These are phyloP conservation scores for Petunia hybrid DNA, from an alignment of 305 asterid genomes.

Conservation along the genomic window DNA sequence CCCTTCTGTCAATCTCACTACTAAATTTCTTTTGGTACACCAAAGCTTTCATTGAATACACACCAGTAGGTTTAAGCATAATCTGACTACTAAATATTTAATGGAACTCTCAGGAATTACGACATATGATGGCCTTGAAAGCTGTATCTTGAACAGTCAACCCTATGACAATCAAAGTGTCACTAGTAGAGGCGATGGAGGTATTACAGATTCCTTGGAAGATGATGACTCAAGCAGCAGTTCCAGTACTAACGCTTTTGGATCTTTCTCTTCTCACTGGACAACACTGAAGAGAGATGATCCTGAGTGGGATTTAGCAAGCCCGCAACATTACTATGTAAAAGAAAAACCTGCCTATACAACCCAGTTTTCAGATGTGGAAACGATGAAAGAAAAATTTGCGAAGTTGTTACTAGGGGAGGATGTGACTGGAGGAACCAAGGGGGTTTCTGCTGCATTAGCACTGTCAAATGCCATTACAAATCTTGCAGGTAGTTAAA, in stretches of 20 bases:
- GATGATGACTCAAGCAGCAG: slow-evolving; percentile 90
- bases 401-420: slow-evolving; percentile 88
- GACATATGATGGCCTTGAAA: slow-evolving; percentile 94
- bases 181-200: slow-evolving; percentile 73
- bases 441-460: slow-evolving; percentile 73
- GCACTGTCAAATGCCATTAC: slow-evolving; percentile 86
- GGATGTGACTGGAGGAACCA: slow-evolving; percentile 81
- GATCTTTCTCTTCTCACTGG: slow-evolving; percentile 80
- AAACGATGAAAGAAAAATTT: slow-evolving; percentile 82
- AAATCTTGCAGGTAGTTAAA: slow-evolving; percentile 68
- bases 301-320: slow-evolving; percentile 60
- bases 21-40: not conserved
- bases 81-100: not conserved
- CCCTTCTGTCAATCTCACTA: not conserved
- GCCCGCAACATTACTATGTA: slow-evolving; percentile 50
- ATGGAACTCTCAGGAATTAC: slow-evolving; percentile 56
- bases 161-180: slow-evolving; percentile 72
- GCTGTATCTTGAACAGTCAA: slow-evolving; percentile 68
- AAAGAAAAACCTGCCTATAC: slow-evolving; percentile 46
- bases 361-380: slow-evolving; percentile 52
- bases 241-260: slow-evolving; percentile 73
- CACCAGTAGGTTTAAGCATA: not conserved
- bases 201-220: slow-evolving; percentile 74
- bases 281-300: slow-evolving; percentile 70
- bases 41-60: not conserved